phyloP scores from a whole-genome alignment of 129 eudicot genomes.

The Helichrysum umbraculigerum region DNA sequence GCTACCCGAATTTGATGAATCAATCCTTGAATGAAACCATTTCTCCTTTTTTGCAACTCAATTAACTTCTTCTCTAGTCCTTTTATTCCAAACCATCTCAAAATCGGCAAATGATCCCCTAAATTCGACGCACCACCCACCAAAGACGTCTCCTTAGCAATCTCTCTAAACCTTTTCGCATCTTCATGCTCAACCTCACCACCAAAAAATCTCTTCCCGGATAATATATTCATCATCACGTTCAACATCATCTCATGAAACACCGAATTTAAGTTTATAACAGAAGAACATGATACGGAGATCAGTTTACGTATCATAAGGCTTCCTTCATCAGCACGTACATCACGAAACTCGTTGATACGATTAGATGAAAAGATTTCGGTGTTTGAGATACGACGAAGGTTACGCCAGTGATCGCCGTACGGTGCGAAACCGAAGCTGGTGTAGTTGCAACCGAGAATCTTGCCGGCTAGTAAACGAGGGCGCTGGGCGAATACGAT shows the following conservation, averaged over 20 bases:
- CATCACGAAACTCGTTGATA: slow-evolving; percentile 2
- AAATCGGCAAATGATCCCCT: slow-evolving; percentile 33
- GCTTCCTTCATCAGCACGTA: slow-evolving; percentile 25
- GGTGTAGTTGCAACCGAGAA: slow-evolving; percentile 29
- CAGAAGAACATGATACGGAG: not conserved
- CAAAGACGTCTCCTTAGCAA: not conserved
- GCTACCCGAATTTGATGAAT: slow-evolving; percentile 21
- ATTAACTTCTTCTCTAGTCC: slow-evolving; percentile 35
- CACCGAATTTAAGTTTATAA: slow-evolving; percentile 17
- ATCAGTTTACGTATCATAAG: slow-evolving; percentile 2
- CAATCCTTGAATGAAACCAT: slow-evolving; percentile 37
- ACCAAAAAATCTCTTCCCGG: slow-evolving; percentile 38
- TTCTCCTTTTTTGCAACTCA: slow-evolving; percentile 25
- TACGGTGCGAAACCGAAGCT: slow-evolving; percentile 17
- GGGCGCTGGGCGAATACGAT: slow-evolving; percentile 44
- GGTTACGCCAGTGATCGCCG: slow-evolving; percentile 44
- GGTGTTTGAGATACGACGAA: slow-evolving; percentile 30
- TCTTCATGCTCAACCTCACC: slow-evolving; percentile 20
- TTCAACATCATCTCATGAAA: slow-evolving; percentile 25
- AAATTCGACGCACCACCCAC: not conserved
- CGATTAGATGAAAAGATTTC: slow-evolving; percentile 10
- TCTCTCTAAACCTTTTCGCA: slow-evolving; percentile 20
- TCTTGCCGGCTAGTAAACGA: slow-evolving; percentile 16
- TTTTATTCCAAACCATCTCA: slow-evolving; percentile 22
- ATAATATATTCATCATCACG: slow-evolving; percentile 8